Evolutionary conservation across 2,329 filamentous ascomycete species (phyloP), one percentile per base, ranked within the genome.

Genomic region (Anthostomella pinea): DNA sequence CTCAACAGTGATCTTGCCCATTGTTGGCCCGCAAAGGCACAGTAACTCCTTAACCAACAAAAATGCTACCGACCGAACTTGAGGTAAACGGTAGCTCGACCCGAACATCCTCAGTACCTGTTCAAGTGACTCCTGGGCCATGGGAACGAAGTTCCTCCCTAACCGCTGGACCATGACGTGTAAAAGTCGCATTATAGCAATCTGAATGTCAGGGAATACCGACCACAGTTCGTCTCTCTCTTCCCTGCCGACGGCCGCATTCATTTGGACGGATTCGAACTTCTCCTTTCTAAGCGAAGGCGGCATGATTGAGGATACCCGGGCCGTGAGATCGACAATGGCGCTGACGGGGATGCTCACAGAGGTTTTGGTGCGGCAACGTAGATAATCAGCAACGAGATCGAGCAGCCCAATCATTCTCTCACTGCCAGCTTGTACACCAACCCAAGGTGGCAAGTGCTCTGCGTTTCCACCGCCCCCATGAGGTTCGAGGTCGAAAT

Each of bases 211-310:
- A 4, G 90, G 86, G 8, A 96, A 70, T 13, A 78, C 69, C 30
- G 75, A 67, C 77, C 85, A 90, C 3, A 96, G 71, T 28, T 82
- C 78, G 35, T 95, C 87, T 43, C 83, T 83, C 62, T 96, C 91
- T 32, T 94, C 86, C 43, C 84, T 78, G 20, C 81, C 75, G 45
- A 93, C 78, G 45, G 87, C 83, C 6, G 81, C 71, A 50, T 89
- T 90, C 41, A 81, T 70, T 42, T 82, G 77, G n/a, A 79, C 63
- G 2, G 67, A 69, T 47, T 69, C 69, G 14, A 60, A 62, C 41
- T 70, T 70, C 42, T 59, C 66, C 56, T 54, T 70, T 47, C 31
- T 63, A 49, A 52, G 70, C 38, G 48, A 77, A 60, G 60, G 78
- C 46, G 58, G 74, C 59, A 70, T 68, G 28, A 94, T 72, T 13